Base-by-base conservation (phyloP, 1,284 basidiomycete species). In the Entoloma clypeatum region DNA sequence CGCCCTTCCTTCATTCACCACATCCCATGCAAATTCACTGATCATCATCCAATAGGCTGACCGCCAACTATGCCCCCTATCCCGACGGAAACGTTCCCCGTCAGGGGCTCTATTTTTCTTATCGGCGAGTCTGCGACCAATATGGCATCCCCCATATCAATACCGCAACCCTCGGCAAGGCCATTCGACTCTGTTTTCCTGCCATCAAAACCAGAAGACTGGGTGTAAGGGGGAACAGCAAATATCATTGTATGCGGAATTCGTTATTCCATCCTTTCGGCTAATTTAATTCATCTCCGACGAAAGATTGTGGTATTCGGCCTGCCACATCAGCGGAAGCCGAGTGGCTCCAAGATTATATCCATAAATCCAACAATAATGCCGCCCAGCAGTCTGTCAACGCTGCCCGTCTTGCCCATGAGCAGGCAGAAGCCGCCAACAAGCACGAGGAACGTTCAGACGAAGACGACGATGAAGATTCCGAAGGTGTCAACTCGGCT, bases 61-160 rank as follows among this genome's bases (percentile, higher is more conserved):
- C 80, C 22, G 84, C 85, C 26, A 90, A 90, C 62, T 92, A 92
- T 65, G 84, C 86, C 4, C 84, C 86, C n/a, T 89, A 89, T 60
- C 86, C 86, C 26, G 89, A 92, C 64, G 90, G 89, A 39, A 92
- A 91, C 61, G 89, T 92, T 54, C 81, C 85, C 48, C 75, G 89
- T 56, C 83, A 94, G 65, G 80, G 87, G 37, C 76, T 95, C 40
- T 95, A 94, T 65, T 89, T 91, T 59, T 92, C 90, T 28, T 95
- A 94, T 68, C 79, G 92, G 49, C 75, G 88, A 47, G 82, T 92
- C 42, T 94, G 91, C 64, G 86, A 90, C 65, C 81, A 87, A 64
- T 89, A 92, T 64, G 82, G 85, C 38, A 89, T 92, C 51, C 87
- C 87, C 46, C 88, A 92, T 57, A 91, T 94, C 70, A 95, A 93